A percentile compares a stretch with the other conserved stretches of the same genome.
Conservation (phyloP, 805 yeast genomes). For the Ogataea sp. region DNA sequence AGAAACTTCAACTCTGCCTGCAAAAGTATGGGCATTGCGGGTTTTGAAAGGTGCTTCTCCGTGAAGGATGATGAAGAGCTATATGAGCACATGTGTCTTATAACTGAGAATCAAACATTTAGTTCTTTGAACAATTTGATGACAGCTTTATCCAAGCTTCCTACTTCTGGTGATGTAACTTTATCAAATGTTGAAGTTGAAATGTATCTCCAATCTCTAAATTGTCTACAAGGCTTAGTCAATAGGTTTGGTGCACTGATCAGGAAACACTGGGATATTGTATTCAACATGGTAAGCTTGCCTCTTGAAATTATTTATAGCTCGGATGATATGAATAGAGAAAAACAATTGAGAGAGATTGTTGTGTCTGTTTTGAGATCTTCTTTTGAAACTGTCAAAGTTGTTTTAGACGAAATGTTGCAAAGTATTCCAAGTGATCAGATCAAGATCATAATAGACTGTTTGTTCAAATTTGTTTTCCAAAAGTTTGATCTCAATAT, state of each 20-base stretch:
- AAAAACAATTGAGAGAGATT: slow-evolving; percentile 36
- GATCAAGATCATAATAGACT: slow-evolving; percentile 57
- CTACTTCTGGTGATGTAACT: slow-evolving; percentile 31
- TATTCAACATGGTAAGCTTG: slow-evolving; percentile 52
- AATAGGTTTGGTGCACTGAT: slow-evolving; percentile 67
- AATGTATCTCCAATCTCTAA: slow-evolving; percentile 51
- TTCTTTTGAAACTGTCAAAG: slow-evolving; percentile 75
- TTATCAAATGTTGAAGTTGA: slow-evolving; percentile 57
- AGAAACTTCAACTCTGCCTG: slow-evolving; percentile 46
- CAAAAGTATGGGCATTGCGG: slow-evolving; percentile 29
- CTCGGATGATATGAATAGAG: slow-evolving; percentile 16
- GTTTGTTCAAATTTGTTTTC: slow-evolving; percentile 60
- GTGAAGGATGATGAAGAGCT: slow-evolving; percentile 3
- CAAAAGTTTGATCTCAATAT: slow-evolving; percentile 75
- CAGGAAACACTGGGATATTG: slow-evolving; percentile 57
- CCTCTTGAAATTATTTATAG: slow-evolving; percentile 42
- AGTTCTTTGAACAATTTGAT: slow-evolving; percentile 40
- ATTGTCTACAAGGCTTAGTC: slow-evolving; percentile 61
- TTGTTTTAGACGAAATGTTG: slow-evolving; percentile 80
- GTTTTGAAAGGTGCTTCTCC: slow-evolving; percentile 22
- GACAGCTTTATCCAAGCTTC: slow-evolving; percentile 29
- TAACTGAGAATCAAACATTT: slow-evolving; percentile 42
- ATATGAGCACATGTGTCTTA: slow-evolving; percentile 6
- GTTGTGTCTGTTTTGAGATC: slow-evolving; percentile 46
- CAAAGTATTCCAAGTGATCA: slow-evolving; percentile 62